Conservation (phyloP, 345 rosid species). For the Rhodamnia argentea region DNA sequence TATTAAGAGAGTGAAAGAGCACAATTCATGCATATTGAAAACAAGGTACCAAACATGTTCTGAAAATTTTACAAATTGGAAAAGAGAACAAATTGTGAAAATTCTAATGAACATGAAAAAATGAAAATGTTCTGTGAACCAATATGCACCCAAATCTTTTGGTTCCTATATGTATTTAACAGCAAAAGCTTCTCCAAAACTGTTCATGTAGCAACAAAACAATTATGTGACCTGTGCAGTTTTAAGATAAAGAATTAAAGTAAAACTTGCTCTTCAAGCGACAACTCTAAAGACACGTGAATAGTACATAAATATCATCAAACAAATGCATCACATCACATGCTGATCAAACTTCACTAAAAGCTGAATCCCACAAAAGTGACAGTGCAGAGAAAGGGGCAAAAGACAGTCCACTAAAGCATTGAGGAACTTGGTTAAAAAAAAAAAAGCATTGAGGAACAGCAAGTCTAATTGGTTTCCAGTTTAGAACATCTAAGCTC, state of each 20-base stretch:
- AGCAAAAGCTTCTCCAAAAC: not conserved
- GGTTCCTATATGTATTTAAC: not conserved
- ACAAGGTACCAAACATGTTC: not conserved
- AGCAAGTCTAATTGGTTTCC: not conserved
- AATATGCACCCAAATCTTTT: not conserved
- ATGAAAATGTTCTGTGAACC: not conserved
- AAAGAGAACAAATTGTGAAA: not conserved
- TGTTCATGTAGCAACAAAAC: not conserved
- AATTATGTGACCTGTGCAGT: not conserved
- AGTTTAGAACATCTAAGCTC: not conserved
- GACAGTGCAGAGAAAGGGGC: not conserved
- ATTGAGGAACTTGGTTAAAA: not conserved
- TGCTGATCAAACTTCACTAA: not conserved
- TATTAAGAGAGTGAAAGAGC: not conserved
- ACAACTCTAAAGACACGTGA: not conserved
- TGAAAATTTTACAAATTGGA: not conserved
- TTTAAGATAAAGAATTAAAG: not conserved
- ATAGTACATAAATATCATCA: not conserved
- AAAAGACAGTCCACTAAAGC: not conserved
- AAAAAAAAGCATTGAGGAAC: not conserved
- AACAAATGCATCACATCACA: not conserved
- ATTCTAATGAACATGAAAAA: not conserved
- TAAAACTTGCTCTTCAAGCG: not conserved
- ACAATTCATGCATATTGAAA: not conserved
- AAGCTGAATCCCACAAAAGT: not conserved